Base-by-base conservation (phyloP, 192 early-diverging fungal genomes). In the Gryganskiella cystojenkinii region DNA sequence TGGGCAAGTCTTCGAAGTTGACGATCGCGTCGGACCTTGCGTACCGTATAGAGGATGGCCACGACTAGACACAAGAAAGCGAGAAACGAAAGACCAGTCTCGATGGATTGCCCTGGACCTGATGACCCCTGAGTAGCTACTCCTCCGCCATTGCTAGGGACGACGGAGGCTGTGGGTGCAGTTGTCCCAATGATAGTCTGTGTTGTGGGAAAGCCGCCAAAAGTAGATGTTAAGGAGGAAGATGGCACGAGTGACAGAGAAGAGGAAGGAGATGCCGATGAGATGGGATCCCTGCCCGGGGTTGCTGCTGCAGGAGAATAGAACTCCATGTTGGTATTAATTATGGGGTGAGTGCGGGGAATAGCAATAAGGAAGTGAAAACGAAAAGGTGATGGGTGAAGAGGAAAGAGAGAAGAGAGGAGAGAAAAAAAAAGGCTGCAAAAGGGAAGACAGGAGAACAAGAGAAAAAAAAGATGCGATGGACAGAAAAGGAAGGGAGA, bases 11-110 rank as follows among this genome's bases (percentile, higher is more conserved):
- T 20, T 22, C 70, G 70, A 20, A 53, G 54, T 28, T 46, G 52
- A 60, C 70, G 70, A 20, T 72, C 47, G 15, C 47, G 50, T 7
- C 61, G 70, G 37, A 64, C 25, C 34, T 45, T n/a, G 30, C 59
- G 62, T n/a, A 64, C 34, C 13, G 56, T 59, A 35, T 64, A 72
- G 25, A 51, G 5, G 8, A 72, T 6, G 13, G 40, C 70, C 13
- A 64, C 11, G 13, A 72, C n/a, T 4, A 58, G 13, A 25, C 11
- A n/a, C 4, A 72, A 8, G 47, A 64, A 31, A 3, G 70, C 62
- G 17, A 72, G 40, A 30, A 46, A 63, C 53, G 63, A 72, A n/a
- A 72, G 51, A 22, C 58, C 56, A 15, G 70, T 72, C 17, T 54
- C 24, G 11, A 59, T 40, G 1, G 61, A 54, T 9, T 49, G 30